Conservation (phyloP, 345 rosid genomes). For the Noccaea bulbosa region DNA sequence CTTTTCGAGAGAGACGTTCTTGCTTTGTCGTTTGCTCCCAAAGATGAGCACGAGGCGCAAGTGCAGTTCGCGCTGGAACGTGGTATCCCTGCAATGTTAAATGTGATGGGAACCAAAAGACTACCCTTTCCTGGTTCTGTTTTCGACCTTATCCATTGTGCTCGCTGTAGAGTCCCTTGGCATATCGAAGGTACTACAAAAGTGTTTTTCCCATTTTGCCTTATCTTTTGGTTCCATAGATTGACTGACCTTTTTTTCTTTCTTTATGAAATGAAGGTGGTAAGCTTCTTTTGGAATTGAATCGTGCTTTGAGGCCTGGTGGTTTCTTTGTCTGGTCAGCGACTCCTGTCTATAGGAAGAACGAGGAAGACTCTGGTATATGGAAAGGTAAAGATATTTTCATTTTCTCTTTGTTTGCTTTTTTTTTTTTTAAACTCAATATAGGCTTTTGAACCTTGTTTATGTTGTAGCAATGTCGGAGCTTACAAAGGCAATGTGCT, state of each 20-base stretch:
- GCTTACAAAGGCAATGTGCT: slow-evolving; percentile 75
- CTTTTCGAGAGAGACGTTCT: slow-evolving; percentile 83
- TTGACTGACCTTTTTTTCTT: no score
- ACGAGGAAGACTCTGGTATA: slow-evolving; percentile 75
- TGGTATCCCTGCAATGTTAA: slow-evolving; percentile 81
- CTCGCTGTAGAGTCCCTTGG: slow-evolving; percentile 97
- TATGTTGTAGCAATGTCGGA: slow-evolving; percentile 64
- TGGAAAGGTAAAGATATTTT: slow-evolving; percentile 67
- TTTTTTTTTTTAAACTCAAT: slow-evolving; percentile 8
- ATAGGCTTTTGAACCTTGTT: slow-evolving; percentile 8
- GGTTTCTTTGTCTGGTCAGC: slow-evolving; percentile 98
- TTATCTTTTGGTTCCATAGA: no score
- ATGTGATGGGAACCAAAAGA: slow-evolving; percentile 87
- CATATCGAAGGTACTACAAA: slow-evolving; percentile 75
- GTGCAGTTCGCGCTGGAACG: slow-evolving; percentile 92
- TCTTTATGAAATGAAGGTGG: slow-evolving; percentile 58
- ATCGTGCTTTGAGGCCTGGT: slow-evolving; percentile 87
- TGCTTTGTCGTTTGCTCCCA: slow-evolving; percentile 91
- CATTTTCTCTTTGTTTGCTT: not conserved
- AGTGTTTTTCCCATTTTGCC: not conserved
- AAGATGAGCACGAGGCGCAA: slow-evolving; percentile 96
- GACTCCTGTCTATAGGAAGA: slow-evolving; percentile 87
- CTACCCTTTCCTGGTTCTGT: slow-evolving; percentile 80
- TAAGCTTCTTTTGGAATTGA: slow-evolving; percentile 89
- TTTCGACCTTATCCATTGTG: slow-evolving; percentile 85